phyloP scores from a whole-genome alignment of 805 yeast species.

The Pichia rugopelliculosa region DNA sequence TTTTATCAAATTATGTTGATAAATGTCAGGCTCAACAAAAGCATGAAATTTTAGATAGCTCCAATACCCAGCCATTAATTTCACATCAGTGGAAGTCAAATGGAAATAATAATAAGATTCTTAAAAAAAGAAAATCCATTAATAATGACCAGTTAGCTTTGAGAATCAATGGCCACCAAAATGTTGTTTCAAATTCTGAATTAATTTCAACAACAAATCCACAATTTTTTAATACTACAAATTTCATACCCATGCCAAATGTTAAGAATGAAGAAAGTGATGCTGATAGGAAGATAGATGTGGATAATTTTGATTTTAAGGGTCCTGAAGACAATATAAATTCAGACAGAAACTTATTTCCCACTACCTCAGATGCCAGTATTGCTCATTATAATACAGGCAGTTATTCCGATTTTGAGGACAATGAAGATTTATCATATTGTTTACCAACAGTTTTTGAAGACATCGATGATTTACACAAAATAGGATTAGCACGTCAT shows the following conservation, averaged over 20 bases:
- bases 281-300: no score
- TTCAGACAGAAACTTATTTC: background rate
- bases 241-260: background rate
- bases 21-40: background rate
- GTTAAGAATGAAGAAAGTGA: background rate
- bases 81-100: background rate
- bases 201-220: background rate
- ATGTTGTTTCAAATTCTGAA: background rate
- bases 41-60: background rate
- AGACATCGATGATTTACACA: conserved; percentile 2
- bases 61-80: background rate
- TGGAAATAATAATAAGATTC: background rate
- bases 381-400: background rate
- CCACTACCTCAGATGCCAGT: background rate
- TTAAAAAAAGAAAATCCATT: background rate
- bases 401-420: background rate
- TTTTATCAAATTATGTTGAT: background rate
- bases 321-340: background rate
- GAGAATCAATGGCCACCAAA: background rate
- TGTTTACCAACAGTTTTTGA: background rate
- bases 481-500: background rate
- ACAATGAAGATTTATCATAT: background rate
- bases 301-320: no score
- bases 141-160: background rate
- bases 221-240: background rate